A percentile compares a stretch with the other conserved stretches of the same genome.
Evolutionary conservation across 257 asterid species (phyloP).

Genomic region (Plantago elongata): DNA sequence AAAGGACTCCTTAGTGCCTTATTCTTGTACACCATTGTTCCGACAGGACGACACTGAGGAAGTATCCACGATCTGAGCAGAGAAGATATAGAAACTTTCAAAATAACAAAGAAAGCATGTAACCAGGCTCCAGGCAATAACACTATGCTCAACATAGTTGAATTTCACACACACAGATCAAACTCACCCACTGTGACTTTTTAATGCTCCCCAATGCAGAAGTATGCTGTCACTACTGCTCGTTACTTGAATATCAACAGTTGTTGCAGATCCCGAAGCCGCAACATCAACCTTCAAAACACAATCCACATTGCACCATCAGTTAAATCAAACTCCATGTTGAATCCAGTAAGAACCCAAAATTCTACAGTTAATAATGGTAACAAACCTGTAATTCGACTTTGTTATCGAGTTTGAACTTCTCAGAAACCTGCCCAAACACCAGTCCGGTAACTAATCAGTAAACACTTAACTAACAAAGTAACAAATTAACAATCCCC

Average conservation of each 20-base stretch:
- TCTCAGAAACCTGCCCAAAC: conserved; percentile 51
- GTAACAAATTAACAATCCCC: too few relatives aligned
- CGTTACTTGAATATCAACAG: conserved; percentile 54
- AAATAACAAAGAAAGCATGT: neutral
- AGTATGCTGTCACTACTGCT: conserved; percentile 44
- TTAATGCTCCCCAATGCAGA: conserved; percentile 94
- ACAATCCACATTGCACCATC: conserved; percentile 18
- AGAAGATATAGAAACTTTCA: conserved; percentile 7
- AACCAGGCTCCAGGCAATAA: conserved; percentile 11
- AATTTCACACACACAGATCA: conserved; percentile 12
- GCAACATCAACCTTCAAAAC: conserved; percentile 77
- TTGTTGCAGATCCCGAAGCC: conserved; percentile 41
- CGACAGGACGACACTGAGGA: conserved; percentile 72
- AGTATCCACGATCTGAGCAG: conserved; percentile 69
- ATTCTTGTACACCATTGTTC: conserved; percentile 69
- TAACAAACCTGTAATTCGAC: conserved; percentile 72
- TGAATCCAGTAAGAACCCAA: conserved; percentile 1
- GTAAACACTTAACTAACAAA: conserved; percentile 17
- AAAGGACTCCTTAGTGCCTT: conserved; percentile 87
- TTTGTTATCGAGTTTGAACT: conserved; percentile 72
- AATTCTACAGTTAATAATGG: conserved; percentile 17
- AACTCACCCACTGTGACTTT: conserved; percentile 50
- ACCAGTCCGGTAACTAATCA: conserved; percentile 15
- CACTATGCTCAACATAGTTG: conserved; percentile 12
- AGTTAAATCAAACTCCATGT: neutral